Evolutionary conservation across 2,329 filamentous ascomycete species (phyloP), one percentile per base, ranked within the genome.

Genomic region (Stylonectria norvegica): DNA sequence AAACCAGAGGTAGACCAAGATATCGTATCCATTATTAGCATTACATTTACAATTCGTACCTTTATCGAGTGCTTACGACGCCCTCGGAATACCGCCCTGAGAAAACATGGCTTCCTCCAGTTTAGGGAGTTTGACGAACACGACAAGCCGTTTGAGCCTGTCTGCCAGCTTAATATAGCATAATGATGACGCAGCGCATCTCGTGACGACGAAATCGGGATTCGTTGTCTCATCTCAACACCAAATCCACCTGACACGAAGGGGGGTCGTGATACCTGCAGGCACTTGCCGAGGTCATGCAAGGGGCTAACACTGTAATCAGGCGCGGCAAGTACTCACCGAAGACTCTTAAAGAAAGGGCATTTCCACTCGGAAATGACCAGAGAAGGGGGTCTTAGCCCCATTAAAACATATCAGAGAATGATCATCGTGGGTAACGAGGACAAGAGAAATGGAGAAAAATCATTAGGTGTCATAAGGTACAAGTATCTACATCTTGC

Each of bases 401-500:
- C 34, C 31, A 20, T 38, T 31, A 15, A 20, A 40, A n/a, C n/a
- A 30, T 47, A 31, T 31, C 42, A 25, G 30, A 37, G 38, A 50
- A 45, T 55, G 52, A 52, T 46, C 47, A 37, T 46, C 32, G 40
- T 43, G 20, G 47, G 31, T 34, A 34, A 37, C 37, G 34, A 38
- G 32, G 23, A 30, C 20, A 38, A 38, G 22, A 42, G 20, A 30
- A 45, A 28, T 37, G 47, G 32, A 41, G 34, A 48, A 50, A 28
- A 45, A 52, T 53, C 48, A 59, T 57, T 58, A 59, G n/a, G 53
- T 55, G 54, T 66, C 63, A 64, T 65, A 51, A 58, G 57, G 56
- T 60, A 60, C 57, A 57, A 30, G 48, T 65, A 67, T 65, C 50
- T 66, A 67, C 61, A 65, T 48, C 45, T 57, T 58, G 51, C 46